Evolutionary conservation across 2,329 filamentous ascomycete genomes (phyloP), one percentile per base, ranked within the genome.

Genomic region (Mollisiaceae sp.): DNA sequence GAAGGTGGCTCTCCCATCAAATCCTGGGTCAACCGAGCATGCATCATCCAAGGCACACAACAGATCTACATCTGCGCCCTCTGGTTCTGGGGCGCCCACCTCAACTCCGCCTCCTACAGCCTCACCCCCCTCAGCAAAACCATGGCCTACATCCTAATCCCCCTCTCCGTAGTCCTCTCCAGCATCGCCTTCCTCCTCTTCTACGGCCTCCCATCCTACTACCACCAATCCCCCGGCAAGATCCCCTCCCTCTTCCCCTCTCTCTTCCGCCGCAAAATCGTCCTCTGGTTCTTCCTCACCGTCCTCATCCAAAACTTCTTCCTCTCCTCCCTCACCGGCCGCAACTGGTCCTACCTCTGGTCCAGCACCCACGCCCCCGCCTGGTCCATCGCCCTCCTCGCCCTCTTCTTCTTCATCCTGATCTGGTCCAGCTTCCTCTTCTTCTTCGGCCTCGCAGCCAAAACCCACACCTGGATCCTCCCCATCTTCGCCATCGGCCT

Each of bases 401-500:
- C 88, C 38, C 64, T 86, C 32, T 73, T 83, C 60, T 86, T 86
- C 78, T 85, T 85, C 74, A 76, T 83, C 66, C 69, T 79, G 27
- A 77, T 89, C 56, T 91, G 88, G 88, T 78, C 80, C 36, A 74
- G 74, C 35, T 72, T 87, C 27, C 80, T 88, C 41, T 81, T 76
- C 69, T 72, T 81, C 60, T 84, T 90, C 69, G 82, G 81, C 11
- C 76, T 79, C 59, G 79, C 89, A n/a, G 85, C 84, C 18, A 84
- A 83, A 69, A 82, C 82, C 18, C 88, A 90, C 75, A 85, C 82
- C 59, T 90, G 88, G 88, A 84, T 90, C 69, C 78, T 91, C 4
- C 88, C 88, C 14, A 84, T 91, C 63, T 89, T 90, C 68, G 87
- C 88, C 55, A 86, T 90, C 65, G 88, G 87, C 15, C 82, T 91